Evolutionary conservation across 257 asterid genomes (phyloP).

Genomic region (Solanum sparsipilum): DNA sequence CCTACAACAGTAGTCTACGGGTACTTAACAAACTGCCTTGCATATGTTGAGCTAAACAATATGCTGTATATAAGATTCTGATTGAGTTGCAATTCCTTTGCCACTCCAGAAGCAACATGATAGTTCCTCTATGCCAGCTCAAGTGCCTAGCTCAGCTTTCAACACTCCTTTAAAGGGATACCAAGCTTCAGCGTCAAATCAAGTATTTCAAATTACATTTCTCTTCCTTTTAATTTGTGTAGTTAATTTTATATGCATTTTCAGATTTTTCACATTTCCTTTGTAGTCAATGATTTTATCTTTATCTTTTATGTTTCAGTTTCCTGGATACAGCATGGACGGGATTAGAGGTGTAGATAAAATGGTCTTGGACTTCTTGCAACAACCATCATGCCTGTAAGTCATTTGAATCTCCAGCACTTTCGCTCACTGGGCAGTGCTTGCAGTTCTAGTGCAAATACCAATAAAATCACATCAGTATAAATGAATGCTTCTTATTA

Average conservation of each 20-base stretch:
- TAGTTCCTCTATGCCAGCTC: conserved; percentile 26
- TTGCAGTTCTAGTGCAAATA: background rate
- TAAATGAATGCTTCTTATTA: background rate
- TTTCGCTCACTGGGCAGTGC: background rate
- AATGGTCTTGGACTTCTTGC: conserved; percentile 45
- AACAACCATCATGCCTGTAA: conserved; percentile 59
- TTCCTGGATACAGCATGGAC: conserved; percentile 29
- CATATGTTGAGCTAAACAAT: background rate
- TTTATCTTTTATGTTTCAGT: conserved; percentile 24
- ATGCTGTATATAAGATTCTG: background rate
- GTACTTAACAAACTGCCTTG: conserved; percentile 25
- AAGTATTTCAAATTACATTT: background rate
- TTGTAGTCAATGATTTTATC: background rate
- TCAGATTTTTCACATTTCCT: background rate
- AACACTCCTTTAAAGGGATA: conserved; percentile 56
- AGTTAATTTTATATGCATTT: background rate
- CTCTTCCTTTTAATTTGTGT: background rate
- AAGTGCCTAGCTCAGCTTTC: conserved; percentile 32
- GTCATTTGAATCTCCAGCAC: conserved; percentile 16
- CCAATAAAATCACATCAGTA: background rate
- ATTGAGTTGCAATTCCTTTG: background rate
- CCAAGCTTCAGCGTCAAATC: conserved; percentile 40
- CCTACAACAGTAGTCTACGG: conserved; percentile 58
- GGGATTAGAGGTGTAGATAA: conserved; percentile 34
- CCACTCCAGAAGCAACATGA: conserved; percentile 44